Base-by-base conservation (phyloP, 2,329 filamentous ascomycete genomes). In the Ceratocystis harringtonii region DNA sequence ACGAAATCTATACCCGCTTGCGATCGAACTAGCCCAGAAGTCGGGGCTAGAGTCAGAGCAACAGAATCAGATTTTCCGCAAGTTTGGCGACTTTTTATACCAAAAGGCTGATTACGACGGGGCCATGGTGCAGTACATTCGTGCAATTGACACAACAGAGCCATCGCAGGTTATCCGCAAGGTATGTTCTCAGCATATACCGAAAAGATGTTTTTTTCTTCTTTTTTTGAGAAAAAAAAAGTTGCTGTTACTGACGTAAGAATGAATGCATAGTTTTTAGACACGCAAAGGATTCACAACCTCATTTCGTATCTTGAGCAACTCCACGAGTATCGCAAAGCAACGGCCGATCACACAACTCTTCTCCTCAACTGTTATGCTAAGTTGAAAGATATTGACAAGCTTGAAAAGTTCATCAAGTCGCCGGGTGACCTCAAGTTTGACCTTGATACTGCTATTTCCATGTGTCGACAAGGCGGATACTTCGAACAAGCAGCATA, bases 101-200 rank as follows among this genome's bases (percentile, higher is more conserved):
- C 90, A 95, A 69, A 96, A 95, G 72, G 90, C 89, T 3, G 92
- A 96, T 72, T 99, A 92, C 72, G 94, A 99, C 72, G 94, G 89
- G 5, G 92, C 95, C n/a, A 99, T 99, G 95, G 88, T 95, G 71
- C 94, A 97, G 74, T 99, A 99, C 72, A 85, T 99, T 68, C 88
- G 90, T 70, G 92, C 95, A 0, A 96, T 99, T 67, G 92, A 96
- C 72, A 94, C 90, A 67, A 97, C 92, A 0, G 92, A 97, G 71
- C 92, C 92, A 5, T 96, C 92, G 1, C 92, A 96, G 72, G 90
- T 97, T 60, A 96, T 97, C 71, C 84, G 92, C 70, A 96, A 96
- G 78, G 88, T 89, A 72, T 63, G 70, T 19, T 10, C n/a, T 2
- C 8, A 1, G 43, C 8, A 52, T 32, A 58, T 45, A 19, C 7